A percentile compares a stretch with the other conserved stretches of the same genome.
phyloP scores from a whole-genome alignment of 305 asterid species.

The Ruellia speciosa region DNA sequence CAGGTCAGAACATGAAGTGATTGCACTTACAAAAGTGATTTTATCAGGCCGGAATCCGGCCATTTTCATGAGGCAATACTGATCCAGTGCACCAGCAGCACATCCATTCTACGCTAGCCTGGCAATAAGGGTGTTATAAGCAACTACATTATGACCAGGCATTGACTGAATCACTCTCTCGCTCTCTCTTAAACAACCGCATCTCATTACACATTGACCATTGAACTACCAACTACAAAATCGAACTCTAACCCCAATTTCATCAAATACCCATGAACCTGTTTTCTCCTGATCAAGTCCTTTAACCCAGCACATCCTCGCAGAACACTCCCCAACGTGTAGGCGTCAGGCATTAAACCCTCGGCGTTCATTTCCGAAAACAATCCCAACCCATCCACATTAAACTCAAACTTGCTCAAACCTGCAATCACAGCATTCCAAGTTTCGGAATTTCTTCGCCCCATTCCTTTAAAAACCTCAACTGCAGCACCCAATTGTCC shows the following conservation, averaged over 20 bases:
- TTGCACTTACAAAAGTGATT: slow-evolving; percentile 69
- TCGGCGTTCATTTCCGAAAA: slow-evolving; percentile 45
- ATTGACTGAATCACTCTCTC: slow-evolving; percentile 48
- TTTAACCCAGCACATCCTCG: slow-evolving; percentile 91
- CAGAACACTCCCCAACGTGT: slow-evolving; percentile 67
- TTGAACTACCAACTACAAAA: slow-evolving; percentile 61
- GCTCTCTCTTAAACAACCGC: slow-evolving; percentile 57
- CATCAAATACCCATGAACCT: slow-evolving; percentile 49
- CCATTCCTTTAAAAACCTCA: slow-evolving; percentile 58
- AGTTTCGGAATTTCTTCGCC: slow-evolving; percentile 55
- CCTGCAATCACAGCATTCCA: slow-evolving; percentile 88
- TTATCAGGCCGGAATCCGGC: slow-evolving; percentile 62
- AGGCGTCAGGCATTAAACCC: slow-evolving; percentile 62
- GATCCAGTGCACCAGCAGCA: slow-evolving; percentile 49
- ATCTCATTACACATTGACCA: slow-evolving; percentile 83
- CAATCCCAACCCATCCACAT: slow-evolving; percentile 48
- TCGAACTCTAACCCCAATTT: slow-evolving; percentile 50
- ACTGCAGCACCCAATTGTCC: slow-evolving; percentile 51
- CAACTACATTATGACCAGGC: slow-evolving; percentile 50
- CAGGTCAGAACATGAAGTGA: slow-evolving; percentile 70
- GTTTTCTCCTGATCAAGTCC: slow-evolving; percentile 56
- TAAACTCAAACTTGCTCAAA: slow-evolving; percentile 46
- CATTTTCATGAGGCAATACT: slow-evolving; percentile 47
- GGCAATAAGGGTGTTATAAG: slow-evolving; percentile 69
- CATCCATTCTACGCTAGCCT: slow-evolving; percentile 72